Evolutionary conservation across 345 rosid species (phyloP).

Genomic region (Limnanthes douglasii): DNA sequence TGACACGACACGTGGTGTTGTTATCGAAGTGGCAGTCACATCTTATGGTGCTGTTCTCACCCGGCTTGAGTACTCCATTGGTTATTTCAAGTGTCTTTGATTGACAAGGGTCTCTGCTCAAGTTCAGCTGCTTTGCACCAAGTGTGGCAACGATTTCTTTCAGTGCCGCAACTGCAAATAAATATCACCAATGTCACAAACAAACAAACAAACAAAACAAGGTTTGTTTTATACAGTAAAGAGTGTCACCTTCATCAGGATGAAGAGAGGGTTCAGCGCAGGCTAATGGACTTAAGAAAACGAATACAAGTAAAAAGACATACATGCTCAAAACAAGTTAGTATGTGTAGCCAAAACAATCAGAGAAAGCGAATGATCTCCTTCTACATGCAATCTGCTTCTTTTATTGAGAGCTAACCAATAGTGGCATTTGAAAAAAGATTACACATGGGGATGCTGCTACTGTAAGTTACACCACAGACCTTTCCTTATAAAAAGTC

Average conservation of each 20-base stretch:
- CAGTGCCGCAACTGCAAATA: slow-evolving; percentile 13
- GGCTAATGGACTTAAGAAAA: too few relatives aligned
- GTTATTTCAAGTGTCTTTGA: slow-evolving; percentile 16
- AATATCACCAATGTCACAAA: too few relatives aligned
- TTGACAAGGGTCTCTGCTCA: slow-evolving; percentile 17
- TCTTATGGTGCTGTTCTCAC: slow-evolving; percentile 13
- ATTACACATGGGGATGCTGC: too few relatives aligned
- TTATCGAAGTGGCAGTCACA: slow-evolving; percentile 14
- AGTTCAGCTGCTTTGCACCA: slow-evolving; percentile 9
- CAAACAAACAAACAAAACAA: slow-evolving; percentile 1
- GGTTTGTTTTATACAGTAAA: neutral
- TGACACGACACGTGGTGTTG: slow-evolving; percentile 15
- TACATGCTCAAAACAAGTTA: too few relatives aligned
- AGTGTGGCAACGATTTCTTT: slow-evolving; percentile 11
- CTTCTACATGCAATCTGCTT: too few relatives aligned
- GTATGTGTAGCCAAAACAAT: too few relatives aligned
- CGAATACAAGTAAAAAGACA: too few relatives aligned
- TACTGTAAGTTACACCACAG: too few relatives aligned
- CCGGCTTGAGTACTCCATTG: slow-evolving; percentile 6
- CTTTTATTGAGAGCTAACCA: too few relatives aligned
- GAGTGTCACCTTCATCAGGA: slow-evolving; percentile 10
- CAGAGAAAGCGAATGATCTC: too few relatives aligned
- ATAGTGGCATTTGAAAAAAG: too few relatives aligned
- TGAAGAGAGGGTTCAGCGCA: slow-evolving; percentile 15
- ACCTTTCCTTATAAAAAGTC: too few relatives aligned